A percentile compares a stretch with the other conserved stretches of the same genome.
Conservation (phyloP, 768 basidiomycete species). For the Tylopilus felleus region DNA sequence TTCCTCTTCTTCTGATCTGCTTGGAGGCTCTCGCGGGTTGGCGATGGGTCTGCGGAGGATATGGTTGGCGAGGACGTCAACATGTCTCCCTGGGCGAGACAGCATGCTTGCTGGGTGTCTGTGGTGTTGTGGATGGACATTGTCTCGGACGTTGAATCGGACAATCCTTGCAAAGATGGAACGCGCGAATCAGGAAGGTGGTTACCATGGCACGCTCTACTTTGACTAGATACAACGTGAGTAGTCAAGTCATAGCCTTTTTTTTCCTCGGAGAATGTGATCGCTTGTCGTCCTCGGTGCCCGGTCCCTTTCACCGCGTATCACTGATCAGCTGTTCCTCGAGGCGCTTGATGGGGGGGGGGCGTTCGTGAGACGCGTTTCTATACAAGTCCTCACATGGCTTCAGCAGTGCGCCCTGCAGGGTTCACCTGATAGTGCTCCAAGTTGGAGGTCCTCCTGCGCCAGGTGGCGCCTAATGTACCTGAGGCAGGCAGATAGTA, state of each 20-base stretch:
- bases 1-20: conserved; percentile 64
- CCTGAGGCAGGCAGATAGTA: too few relatives aligned
- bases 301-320: background rate
- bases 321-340: background rate
- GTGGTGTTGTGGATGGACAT: background rate
- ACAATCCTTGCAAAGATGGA: background rate
- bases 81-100: background rate
- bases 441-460: too few relatives aligned
- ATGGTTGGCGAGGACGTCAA: background rate
- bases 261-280: background rate
- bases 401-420: too few relatives aligned
- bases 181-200: conserved; percentile 11
- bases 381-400: too few relatives aligned
- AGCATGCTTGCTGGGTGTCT: background rate
- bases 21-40: conserved; percentile 6
- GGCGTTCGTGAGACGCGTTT: too few relatives aligned
- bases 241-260: too few relatives aligned
- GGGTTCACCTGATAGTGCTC: too few relatives aligned
- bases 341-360: too few relatives aligned
- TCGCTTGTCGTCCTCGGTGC: background rate
- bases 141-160: background rate
- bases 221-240: background rate
- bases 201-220: conserved; percentile 8
- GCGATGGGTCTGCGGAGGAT: conserved; percentile 20
- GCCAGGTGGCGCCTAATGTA: too few relatives aligned